A percentile compares a stretch with the other conserved stretches of the same genome.
Conservation (phyloP, 179 eudicot species). For the Spinacia oleracea region DNA sequence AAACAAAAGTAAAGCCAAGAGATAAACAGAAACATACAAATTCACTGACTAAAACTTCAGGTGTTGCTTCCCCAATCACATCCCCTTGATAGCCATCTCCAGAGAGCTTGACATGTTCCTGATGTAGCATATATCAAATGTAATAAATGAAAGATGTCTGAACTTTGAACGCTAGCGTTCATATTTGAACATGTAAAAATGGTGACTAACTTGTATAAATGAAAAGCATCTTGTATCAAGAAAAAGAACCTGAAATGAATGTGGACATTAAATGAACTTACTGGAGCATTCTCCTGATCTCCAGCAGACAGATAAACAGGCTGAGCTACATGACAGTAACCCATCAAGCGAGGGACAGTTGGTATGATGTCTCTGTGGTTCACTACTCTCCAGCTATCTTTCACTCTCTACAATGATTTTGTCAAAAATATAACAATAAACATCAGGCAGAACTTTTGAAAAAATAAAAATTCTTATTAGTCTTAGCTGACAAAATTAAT, state of each 20-base stretch:
- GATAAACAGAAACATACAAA: conserved; percentile 62
- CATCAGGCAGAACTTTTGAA: background rate
- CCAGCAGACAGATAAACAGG: conserved; percentile 83
- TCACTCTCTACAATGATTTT: conserved; percentile 64
- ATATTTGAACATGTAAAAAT: background rate
- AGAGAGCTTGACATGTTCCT: conserved; percentile 64
- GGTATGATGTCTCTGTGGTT: conserved; percentile 98
- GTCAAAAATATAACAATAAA: background rate
- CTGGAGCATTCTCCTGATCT: conserved; percentile 43
- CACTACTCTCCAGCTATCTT: conserved; percentile 97
- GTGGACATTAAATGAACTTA: conserved; percentile 33
- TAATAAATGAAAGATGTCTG: background rate
- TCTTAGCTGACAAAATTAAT: too few relatives aligned
- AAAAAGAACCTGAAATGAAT: background rate
- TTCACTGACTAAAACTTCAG: conserved; percentile 86
- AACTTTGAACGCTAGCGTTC: background rate
- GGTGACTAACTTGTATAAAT: background rate
- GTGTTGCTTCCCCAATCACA: conserved; percentile 88
- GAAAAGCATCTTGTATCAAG: background rate
- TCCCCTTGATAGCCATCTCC: conserved; percentile 86
- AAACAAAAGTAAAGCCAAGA: conserved; percentile 7
- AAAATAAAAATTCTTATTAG: background rate
- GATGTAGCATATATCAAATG: conserved; percentile 25
- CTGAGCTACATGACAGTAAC: conserved; percentile 97
- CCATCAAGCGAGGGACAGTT: conserved; percentile 97